Evolutionary conservation across 2,329 filamentous ascomycete species (phyloP).

Genomic region (Berkeleyomyces basicola): DNA sequence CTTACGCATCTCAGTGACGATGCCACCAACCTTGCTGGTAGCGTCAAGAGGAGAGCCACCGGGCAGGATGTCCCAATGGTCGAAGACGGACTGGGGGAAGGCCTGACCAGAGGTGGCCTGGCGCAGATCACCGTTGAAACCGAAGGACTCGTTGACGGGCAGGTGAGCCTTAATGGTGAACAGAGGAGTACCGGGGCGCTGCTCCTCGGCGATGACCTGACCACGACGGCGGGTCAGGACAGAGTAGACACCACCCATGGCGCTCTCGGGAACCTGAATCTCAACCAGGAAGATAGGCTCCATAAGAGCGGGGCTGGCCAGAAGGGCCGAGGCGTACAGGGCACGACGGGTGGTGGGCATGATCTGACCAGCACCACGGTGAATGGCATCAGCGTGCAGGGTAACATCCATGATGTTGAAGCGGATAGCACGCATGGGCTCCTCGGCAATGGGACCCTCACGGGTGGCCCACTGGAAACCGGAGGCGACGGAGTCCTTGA

Average conservation of each 20-base stretch:
- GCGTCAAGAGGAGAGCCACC: conserved; percentile 82
- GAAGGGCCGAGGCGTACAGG: conserved; percentile 78
- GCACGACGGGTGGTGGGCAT: conserved; percentile 97
- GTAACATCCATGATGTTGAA: conserved; percentile 99
- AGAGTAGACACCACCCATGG: conserved; percentile 99
- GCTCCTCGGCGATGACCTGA: conserved; percentile 97
- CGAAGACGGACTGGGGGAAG: conserved; percentile 97
- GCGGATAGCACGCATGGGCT: conserved; percentile 92
- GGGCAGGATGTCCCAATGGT: conserved; percentile 93
- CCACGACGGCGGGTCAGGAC: conserved; percentile 94
- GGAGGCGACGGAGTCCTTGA: conserved; percentile 98
- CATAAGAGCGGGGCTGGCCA: conserved; percentile 78
- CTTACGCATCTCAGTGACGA: conserved; percentile 87
- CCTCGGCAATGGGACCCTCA: conserved; percentile 93
- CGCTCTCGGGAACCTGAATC: conserved; percentile 95
- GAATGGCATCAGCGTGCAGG: conserved; percentile 97
- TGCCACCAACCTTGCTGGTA: conserved; percentile 63
- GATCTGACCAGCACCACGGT: conserved; percentile 98
- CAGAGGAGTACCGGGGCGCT: conserved; percentile 94
- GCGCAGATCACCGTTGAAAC: conserved; percentile 96
- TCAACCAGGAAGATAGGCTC: conserved; percentile 99
- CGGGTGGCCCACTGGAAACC: conserved; percentile 99
- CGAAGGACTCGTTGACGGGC: conserved; percentile 93
- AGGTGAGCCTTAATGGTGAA: conserved; percentile 98
- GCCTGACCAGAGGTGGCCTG: conserved; percentile 88